phyloP scores from a whole-genome alignment of 2,329 filamentous ascomycete genomes.

The Fusarium pilosicola region DNA sequence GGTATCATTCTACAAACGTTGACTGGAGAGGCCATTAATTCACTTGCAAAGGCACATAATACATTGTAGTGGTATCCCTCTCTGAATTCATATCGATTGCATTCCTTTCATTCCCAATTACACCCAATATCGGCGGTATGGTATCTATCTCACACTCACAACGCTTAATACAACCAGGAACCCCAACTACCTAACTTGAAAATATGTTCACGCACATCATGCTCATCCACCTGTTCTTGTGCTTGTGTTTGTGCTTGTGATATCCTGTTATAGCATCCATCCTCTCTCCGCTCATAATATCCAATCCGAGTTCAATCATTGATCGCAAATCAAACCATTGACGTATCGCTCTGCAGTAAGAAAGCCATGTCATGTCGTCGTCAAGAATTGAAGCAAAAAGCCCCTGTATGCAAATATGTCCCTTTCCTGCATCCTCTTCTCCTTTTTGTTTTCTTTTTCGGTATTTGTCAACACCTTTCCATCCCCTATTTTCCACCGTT shows the following conservation, averaged over 20 bases:
- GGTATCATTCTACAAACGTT: not conserved
- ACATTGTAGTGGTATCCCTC: not conserved
- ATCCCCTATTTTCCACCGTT: conserved; percentile 13
- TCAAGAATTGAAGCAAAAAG: conserved; percentile 42
- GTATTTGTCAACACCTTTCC: conserved; percentile 23
- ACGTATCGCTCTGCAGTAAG: conserved; percentile 43
- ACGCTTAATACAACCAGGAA: conserved; percentile 35
- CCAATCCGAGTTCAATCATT: conserved; percentile 32
- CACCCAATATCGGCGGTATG: conserved; percentile 31
- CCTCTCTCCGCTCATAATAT: conserved; percentile 28
- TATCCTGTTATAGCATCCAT: not conserved
- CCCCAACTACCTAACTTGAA: conserved; percentile 36
- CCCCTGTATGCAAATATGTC: conserved; percentile 31
- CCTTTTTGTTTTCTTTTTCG: conserved; percentile 16
- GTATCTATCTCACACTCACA: conserved; percentile 44
- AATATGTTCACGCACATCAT: conserved; percentile 20
- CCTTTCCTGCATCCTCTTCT: conserved; percentile 9
- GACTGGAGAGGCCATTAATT: not conserved
- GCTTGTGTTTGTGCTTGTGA: not conserved
- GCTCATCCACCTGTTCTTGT: conserved; percentile 8
- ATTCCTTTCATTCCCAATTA: conserved; percentile 24
- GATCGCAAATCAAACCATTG: conserved; percentile 36
- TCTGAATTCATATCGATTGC: conserved; percentile 22
- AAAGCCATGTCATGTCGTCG: conserved; percentile 47
- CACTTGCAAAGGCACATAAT: not conserved